Percentiles rank a stretch among this genome's conserved stretches.
These are phyloP conservation scores for Geotrichum carabidarum DNA, from an alignment of 1,139 yeast species.

Conservation along the genomic window DNA sequence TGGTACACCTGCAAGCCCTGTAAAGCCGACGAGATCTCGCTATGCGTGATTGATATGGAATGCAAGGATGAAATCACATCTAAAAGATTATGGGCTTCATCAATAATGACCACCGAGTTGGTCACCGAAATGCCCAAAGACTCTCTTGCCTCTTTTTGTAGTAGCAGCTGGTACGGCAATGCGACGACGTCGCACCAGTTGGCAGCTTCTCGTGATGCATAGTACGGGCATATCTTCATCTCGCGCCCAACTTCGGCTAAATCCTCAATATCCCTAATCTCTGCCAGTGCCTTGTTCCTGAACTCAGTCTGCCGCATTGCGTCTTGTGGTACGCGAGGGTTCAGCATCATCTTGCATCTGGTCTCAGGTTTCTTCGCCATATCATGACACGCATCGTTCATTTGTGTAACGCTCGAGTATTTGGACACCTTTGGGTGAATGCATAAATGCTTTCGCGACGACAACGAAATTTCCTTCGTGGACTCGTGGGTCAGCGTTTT, in stretches of 20 bases:
- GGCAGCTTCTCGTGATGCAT: slow-evolving; percentile 48
- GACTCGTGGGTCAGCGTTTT: slow-evolving; percentile 31
- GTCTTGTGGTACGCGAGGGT: slow-evolving; percentile 35
- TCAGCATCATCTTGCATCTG: slow-evolving; percentile 50
- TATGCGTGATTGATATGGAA: slow-evolving; percentile 53
- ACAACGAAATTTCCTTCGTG: slow-evolving; percentile 36
- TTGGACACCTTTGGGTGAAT: slow-evolving; percentile 58
- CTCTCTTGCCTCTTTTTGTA: slow-evolving; percentile 60
- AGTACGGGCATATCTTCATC: slow-evolving; percentile 72
- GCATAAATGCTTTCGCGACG: slow-evolving; percentile 83
- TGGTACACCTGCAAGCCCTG: slow-evolving; percentile 52
- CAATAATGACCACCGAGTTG: slow-evolving; percentile 70
- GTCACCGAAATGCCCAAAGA: slow-evolving; percentile 55
- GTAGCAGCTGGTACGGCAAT: slow-evolving; percentile 75
- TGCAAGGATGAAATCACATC: slow-evolving; percentile 71
- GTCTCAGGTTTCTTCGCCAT: slow-evolving; percentile 46
- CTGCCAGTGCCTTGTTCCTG: slow-evolving; percentile 55
- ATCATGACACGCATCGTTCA: slow-evolving; percentile 81
- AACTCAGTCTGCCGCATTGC: slow-evolving; percentile 44
- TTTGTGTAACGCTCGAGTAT: slow-evolving; percentile 47
- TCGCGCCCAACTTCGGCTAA: slow-evolving; percentile 55
- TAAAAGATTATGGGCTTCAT: slow-evolving; percentile 86
- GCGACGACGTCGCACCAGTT: slow-evolving; percentile 66
- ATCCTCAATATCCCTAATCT: slow-evolving; percentile 80
- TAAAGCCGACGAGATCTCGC: slow-evolving; percentile 46